A percentile compares a stretch with the other conserved stretches of the same genome.
These are phyloP conservation scores for Haplosporangium sp. DNA, from an alignment of 371 early-diverging fungal species.

Conservation along the genomic window DNA sequence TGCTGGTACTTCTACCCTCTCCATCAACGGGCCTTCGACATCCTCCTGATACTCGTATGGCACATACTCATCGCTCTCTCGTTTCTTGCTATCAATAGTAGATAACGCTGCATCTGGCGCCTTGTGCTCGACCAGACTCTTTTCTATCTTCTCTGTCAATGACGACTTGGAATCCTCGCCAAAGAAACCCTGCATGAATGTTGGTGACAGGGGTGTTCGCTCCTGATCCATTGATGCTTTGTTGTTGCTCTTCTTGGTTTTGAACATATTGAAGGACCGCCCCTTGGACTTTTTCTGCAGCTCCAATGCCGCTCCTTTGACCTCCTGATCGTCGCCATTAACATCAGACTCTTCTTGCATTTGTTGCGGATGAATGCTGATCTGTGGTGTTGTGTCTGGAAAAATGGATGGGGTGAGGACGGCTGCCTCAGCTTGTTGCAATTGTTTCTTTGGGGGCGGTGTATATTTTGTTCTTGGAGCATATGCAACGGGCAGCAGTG, in stretches of 20 bases:
- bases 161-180: conserved; percentile 22
- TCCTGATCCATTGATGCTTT: conserved; percentile 14
- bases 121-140: conserved; percentile 21
- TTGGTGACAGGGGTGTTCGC: conserved; percentile 16
- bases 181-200: background rate
- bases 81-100: conserved; percentile 19
- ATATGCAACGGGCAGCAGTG: conserved; percentile 25
- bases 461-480: conserved; percentile 35
- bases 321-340: background rate
- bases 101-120: background rate
- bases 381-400: background rate
- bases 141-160: conserved; percentile 19
- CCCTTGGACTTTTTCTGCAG: conserved; percentile 18
- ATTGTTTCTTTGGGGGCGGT: conserved; percentile 19
- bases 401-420: background rate
- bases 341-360: background rate
- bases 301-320: background rate
- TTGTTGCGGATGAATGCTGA: no score
- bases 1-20: conserved; percentile 39
- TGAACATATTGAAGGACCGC: conserved; percentile 39
- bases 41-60: conserved; percentile 55
- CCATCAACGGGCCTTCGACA: conserved; percentile 48
- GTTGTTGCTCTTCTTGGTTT: conserved; percentile 29
- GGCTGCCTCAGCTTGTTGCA: conserved; percentile 2
- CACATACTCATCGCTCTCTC: conserved; percentile 37